Percentiles rank a stretch among this genome's conserved stretches.
Evolutionary conservation across 2,329 filamentous ascomycete species (phyloP).

Genomic region (Colletotrichum sp.): DNA sequence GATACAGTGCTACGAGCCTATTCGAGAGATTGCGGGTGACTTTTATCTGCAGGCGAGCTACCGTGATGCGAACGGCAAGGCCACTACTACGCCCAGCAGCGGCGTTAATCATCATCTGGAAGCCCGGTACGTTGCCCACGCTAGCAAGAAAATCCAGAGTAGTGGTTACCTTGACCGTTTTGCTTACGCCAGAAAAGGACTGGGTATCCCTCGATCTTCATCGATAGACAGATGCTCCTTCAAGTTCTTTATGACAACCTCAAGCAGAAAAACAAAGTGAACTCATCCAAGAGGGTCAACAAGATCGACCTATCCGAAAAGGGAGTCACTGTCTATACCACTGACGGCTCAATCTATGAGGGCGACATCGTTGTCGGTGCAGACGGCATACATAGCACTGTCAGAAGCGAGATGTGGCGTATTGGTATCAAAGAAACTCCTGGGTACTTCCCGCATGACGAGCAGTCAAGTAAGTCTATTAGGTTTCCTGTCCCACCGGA

Average conservation of each 20-base stretch:
- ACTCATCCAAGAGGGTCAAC: constrained; percentile 14
- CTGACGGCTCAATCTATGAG: constrained; percentile 31
- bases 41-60: background rate
- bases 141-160: fast-evolving
- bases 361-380: constrained; percentile 43
- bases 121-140: background rate
- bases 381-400: constrained; percentile 45
- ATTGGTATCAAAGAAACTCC: constrained; percentile 25
- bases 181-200: constrained; percentile 2
- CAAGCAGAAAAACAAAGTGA: constrained; percentile 28
- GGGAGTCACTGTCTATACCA: constrained; percentile 31
- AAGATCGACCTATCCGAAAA: constrained; percentile 7
- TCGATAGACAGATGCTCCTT: constrained; percentile 41
- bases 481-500: no score
- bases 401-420: constrained; percentile 35
- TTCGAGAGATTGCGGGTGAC: constrained; percentile 26
- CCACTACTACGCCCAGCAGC: constrained; percentile 12
- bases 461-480: constrained; percentile 17
- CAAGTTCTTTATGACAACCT: constrained; percentile 38
- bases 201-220: constrained; percentile 36
- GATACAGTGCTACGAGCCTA: constrained; percentile 35
- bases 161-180: background rate
- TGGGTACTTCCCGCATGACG: constrained; percentile 25
- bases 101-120: background rate
- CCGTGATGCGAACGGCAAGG: constrained; percentile 6